phyloP scores from a whole-genome alignment of 2,329 filamentous ascomycete species.

The Cordyceps tenuipes region DNA sequence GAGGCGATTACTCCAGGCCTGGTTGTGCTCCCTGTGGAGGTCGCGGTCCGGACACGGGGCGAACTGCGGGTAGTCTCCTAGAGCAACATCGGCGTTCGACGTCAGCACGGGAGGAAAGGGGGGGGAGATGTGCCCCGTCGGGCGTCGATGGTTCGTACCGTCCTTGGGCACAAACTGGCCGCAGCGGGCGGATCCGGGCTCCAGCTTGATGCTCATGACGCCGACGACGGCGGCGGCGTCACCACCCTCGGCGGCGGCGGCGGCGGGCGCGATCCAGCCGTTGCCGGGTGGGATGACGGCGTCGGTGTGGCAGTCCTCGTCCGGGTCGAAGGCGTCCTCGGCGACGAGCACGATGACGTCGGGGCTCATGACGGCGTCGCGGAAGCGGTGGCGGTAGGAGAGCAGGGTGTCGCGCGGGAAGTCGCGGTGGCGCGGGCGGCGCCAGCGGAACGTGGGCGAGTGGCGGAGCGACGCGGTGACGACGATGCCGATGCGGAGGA shows the following conservation, averaged over 20 bases:
- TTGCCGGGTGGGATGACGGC: neutral
- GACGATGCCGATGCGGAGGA: neutral
- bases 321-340: neutral
- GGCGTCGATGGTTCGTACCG: neutral
- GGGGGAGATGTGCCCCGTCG: too few species aligned
- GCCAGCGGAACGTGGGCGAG: neutral
- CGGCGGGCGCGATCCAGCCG: neutral
- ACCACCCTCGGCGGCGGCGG: too few species aligned
- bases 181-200: neutral
- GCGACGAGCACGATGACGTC: neutral
- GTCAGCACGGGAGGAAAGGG: too few species aligned
- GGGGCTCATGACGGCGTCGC: neutral
- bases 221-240: neutral
- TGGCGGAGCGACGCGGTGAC: neutral
- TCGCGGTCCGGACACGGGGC: neutral
- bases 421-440: neutral
- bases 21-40: neutral
- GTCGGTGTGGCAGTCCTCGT: neutral
- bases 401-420: neutral
- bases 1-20: neutral
- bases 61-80: neutral
- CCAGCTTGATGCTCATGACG: neutral
- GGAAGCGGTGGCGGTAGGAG: neutral
- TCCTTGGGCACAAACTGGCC: neutral
- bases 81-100: too few species aligned